A percentile compares a stretch with the other conserved stretches of the same genome.
These are phyloP conservation scores for Rutidosis leptorrhynchoides DNA, from an alignment of 129 eudicot genomes.

Conservation along the genomic window DNA sequence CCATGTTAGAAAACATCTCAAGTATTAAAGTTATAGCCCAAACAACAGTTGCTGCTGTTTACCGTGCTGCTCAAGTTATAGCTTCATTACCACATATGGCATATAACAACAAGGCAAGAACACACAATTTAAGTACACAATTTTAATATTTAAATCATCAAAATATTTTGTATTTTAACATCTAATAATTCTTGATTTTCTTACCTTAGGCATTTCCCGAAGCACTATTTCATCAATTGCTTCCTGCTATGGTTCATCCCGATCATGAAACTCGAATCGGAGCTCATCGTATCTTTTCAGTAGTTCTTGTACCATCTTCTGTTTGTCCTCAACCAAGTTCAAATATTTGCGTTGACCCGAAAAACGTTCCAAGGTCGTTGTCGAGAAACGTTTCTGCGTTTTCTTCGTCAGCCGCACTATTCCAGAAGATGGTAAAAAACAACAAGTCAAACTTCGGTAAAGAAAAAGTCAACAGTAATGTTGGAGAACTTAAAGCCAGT, in stretches of 20 bases:
- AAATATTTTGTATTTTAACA: neutral
- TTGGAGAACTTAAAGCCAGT: conserved; percentile 23
- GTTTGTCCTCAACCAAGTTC: conserved; percentile 53
- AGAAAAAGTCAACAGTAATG: conserved; percentile 24
- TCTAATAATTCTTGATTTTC: neutral
- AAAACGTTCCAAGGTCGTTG: conserved; percentile 49
- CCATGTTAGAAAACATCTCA: conserved; percentile 72
- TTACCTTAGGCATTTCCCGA: conserved; percentile 62
- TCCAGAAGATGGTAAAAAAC: conserved; percentile 53
- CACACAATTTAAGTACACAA: neutral
- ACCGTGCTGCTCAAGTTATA: conserved; percentile 63
- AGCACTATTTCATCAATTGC: conserved; percentile 67
- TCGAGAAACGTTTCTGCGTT: conserved; percentile 64
- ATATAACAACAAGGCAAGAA: conserved; percentile 60
- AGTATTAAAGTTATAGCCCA: conserved; percentile 54
- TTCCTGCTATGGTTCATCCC: conserved; percentile 66
- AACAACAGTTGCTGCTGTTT: conserved; percentile 69
- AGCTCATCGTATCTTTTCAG: conserved; percentile 70
- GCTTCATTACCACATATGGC: conserved; percentile 61
- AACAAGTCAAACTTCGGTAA: conserved; percentile 33
- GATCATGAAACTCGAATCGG: conserved; percentile 66
- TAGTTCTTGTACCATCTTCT: conserved; percentile 79
- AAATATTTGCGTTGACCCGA: conserved; percentile 14
- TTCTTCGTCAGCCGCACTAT: conserved; percentile 73
- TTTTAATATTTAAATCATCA: neutral